These are phyloP conservation scores for Aspergillus sp. DNA, from an alignment of 2,329 filamentous ascomycete species.

Conservation along the genomic window DNA sequence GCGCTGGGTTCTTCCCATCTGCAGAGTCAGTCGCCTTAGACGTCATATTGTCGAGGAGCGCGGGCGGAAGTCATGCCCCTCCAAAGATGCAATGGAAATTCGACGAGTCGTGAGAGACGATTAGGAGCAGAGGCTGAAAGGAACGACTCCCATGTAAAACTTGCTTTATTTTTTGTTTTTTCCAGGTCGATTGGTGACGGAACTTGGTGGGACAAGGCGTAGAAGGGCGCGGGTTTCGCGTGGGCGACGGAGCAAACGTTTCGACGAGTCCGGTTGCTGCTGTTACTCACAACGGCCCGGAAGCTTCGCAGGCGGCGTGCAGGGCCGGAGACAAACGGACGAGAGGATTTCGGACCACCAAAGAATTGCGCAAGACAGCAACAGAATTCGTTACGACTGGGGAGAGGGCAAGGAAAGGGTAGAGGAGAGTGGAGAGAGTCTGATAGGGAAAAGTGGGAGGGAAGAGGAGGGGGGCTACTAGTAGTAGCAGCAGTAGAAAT, in stretches of 20 bases:
- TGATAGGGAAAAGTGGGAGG: not conserved
- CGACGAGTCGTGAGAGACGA: not conserved
- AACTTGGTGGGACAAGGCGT: slow-evolving; percentile 31
- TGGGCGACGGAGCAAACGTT: slow-evolving; percentile 33
- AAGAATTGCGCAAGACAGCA: not conserved
- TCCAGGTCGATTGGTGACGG: not conserved
- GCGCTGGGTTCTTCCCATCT: slow-evolving; percentile 24
- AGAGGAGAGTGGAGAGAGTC: slow-evolving; percentile 1
- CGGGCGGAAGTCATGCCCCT: slow-evolving; percentile 36
- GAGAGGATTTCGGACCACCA: slow-evolving; percentile 17
- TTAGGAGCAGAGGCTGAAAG: not conserved
- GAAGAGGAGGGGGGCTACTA: not conserved
- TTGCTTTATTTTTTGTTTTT: not conserved
- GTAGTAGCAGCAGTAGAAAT: too few species aligned
- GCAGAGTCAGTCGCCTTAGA: slow-evolving; percentile 33
- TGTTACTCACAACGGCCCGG: slow-evolving; percentile 18
- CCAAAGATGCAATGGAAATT: slow-evolving; percentile 14
- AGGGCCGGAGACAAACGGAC: slow-evolving; percentile 7
- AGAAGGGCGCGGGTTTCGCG: slow-evolving; percentile 20
- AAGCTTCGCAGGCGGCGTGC: slow-evolving; percentile 14
- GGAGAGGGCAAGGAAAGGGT: slow-evolving; percentile 4
- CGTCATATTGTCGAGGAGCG: slow-evolving; percentile 35
- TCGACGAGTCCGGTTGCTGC: slow-evolving; percentile 18
- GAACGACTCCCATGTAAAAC: slow-evolving; percentile 1
- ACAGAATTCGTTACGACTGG: not conserved